Base-by-base conservation (phyloP, 805 yeast genomes). In the Debaryomyces prosopidis region DNA sequence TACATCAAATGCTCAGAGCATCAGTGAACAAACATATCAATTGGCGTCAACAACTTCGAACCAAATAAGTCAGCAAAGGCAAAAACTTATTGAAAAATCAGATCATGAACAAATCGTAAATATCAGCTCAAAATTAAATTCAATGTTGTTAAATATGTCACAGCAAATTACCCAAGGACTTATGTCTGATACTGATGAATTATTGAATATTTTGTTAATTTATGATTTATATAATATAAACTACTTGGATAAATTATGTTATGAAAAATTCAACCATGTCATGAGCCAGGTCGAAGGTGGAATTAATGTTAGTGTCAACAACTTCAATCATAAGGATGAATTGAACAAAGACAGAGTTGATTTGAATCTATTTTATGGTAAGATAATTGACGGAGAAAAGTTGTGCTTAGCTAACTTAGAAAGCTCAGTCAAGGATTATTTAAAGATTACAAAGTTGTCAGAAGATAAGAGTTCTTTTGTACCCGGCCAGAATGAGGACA, bases 401-500 rank as follows among this genome's bases (percentile, higher is more conserved):
- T 77, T 94, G 47, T 86, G 95, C 34, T 76, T 80, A 56, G 98
- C 97, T 3, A 91, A 89, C 59, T 75, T 92, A 55, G 96, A 89
- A 26, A 81, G 82, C 43, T 81, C 84, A n/a, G 76, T 84, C 42
- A 76, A 79, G 71, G 68, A 66, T 48, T 71, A 59, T 44, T 39
- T 45, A 23, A 61, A 54, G 60, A 45, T 69, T 62, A 53, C 63
- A 53, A 43, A 57, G 60, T 46, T 53, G 58, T 43, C 67, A 48
- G 16, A 5, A 30, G 33, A 30, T 7, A 14, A 30, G 11, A 14
- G 12, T 12, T 54, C 57, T 3, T 44, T 56, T 49, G 53, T 49
- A 47, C 55, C 62, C 33, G 45, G 49, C 28, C 36, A 47, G 47
- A 18, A 39, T 16, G n/a, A 36, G 12, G 28, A 36, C 23, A 36